These are phyloP conservation scores for Microbotryomycetes sp. DNA, from an alignment of 1,284 basidiomycete genomes.

Conservation along the genomic window DNA sequence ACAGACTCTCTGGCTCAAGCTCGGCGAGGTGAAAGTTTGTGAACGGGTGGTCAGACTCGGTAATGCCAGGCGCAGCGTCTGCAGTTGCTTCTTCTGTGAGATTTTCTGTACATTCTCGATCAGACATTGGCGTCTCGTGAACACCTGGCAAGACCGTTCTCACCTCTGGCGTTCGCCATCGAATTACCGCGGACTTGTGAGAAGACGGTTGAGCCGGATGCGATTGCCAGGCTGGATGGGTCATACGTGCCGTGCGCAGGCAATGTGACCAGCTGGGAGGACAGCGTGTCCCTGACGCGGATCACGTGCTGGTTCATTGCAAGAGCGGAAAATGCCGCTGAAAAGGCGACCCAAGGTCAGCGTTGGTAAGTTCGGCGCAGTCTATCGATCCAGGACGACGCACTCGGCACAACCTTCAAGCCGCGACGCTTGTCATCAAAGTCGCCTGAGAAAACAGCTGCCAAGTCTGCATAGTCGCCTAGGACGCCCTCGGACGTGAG, in stretches of 20 bases:
- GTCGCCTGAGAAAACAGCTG: slow-evolving; percentile 23
- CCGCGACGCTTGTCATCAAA: slow-evolving; percentile 18
- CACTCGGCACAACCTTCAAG: slow-evolving; percentile 25
- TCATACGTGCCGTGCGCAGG: slow-evolving; percentile 27
- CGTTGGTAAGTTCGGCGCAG: not conserved
- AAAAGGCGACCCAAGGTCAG: not conserved
- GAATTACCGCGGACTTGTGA: slow-evolving; percentile 17
- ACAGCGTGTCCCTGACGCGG: slow-evolving; percentile 33
- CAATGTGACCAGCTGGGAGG: slow-evolving; percentile 24
- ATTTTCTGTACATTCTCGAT: slow-evolving; percentile 20
- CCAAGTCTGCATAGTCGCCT: slow-evolving; percentile 27
- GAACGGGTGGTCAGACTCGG: slow-evolving; percentile 15
- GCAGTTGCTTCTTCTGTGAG: not conserved
- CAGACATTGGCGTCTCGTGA: not conserved
- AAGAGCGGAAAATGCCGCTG: slow-evolving; percentile 31
- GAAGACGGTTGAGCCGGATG: slow-evolving; percentile 26
- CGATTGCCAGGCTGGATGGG: slow-evolving; percentile 29
- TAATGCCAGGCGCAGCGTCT: not conserved
- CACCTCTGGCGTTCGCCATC: slow-evolving; percentile 1
- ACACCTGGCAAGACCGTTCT: slow-evolving; percentile 1
- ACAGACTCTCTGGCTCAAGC: slow-evolving; percentile 5
- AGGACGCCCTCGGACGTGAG: slow-evolving; percentile 27
- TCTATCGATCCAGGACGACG: not conserved
- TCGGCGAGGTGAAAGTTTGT: slow-evolving; percentile 11
- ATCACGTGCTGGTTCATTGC: slow-evolving; percentile 30